Evolutionary conservation across 164 flowering plant genomes (phyloP).

Genomic region (Magnolia changhungtana): DNA sequence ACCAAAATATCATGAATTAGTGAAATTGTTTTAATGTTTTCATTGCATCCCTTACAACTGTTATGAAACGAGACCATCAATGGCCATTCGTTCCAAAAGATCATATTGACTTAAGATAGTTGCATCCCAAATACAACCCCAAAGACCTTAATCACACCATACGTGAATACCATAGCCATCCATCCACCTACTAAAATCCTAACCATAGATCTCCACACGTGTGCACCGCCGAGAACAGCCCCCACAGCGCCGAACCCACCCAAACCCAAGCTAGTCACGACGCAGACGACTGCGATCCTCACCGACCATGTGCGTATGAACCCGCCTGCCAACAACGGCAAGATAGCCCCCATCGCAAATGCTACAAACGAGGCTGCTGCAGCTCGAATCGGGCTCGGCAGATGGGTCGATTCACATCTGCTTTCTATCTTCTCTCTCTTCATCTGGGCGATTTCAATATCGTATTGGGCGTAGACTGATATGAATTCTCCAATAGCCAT

Average conservation of each 20-base stretch:
- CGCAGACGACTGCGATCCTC: neutral
- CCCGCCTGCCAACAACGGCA: conserved; percentile 12
- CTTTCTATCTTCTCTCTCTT: conserved; percentile 15
- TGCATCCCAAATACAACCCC: neutral
- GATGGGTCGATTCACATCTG: neutral
- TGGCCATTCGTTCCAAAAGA: neutral
- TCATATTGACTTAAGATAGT: neutral
- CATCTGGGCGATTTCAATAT: conserved; percentile 29
- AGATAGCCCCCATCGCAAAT: neutral
- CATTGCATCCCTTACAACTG: too few relatives aligned
- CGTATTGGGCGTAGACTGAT: conserved; percentile 29
- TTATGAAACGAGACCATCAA: too few relatives aligned
- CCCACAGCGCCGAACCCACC: conserved; percentile 6
- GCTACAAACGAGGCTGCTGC: conserved; percentile 7
- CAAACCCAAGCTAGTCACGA: conserved; percentile 7
- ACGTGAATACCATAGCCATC: conserved; percentile 10
- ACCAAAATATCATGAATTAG: too few relatives aligned
- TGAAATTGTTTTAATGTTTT: too few relatives aligned
- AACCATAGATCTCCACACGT: neutral
- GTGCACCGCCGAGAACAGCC: conserved; percentile 7
- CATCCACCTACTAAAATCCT: conserved; percentile 13
- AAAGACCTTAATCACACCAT: conserved; percentile 7
- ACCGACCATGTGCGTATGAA: conserved; percentile 2
- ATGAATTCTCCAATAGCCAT: conserved; percentile 34
- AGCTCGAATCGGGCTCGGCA: conserved; percentile 8